Conservation (phyloP, 495 filamentous ascomycete species). For the Saxophila tyrrhenica region DNA sequence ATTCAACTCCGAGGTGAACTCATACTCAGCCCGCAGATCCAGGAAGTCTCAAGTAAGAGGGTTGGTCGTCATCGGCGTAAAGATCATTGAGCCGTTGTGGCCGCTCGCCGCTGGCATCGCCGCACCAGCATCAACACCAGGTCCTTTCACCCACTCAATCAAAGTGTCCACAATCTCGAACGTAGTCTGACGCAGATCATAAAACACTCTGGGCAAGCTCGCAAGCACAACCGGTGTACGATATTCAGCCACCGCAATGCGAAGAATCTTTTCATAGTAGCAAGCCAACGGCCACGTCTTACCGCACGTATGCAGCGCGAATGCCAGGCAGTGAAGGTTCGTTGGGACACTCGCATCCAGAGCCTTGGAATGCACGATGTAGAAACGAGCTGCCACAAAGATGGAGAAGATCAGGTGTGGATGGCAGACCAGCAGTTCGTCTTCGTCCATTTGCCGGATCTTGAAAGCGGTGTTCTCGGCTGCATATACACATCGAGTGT, state of each 20-base stretch:
- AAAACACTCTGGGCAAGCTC: neutral
- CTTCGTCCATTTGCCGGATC: conserved; percentile 20
- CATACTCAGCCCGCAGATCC: too few species aligned
- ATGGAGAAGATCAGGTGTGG: conserved; percentile 26
- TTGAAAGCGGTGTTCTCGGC: conserved; percentile 24
- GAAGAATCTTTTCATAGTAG: conserved; percentile 1
- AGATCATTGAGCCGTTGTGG: neutral
- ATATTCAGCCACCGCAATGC: conserved; percentile 2
- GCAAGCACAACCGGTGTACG: neutral
- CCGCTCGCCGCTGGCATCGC: neutral
- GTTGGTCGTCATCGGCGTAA: neutral
- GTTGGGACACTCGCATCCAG: conserved; percentile 1
- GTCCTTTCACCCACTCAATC: neutral
- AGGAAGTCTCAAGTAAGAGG: neutral
- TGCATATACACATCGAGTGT: conserved; percentile 26
- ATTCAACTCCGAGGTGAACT: neutral
- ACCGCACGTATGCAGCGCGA: conserved; percentile 3
- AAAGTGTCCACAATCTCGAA: neutral
- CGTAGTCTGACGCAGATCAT: neutral
- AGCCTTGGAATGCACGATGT: conserved; percentile 10
- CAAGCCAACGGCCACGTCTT: conserved; percentile 1
- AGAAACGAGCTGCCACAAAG: conserved; percentile 27
- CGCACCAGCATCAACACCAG: neutral
- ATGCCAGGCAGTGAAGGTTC: conserved; percentile 2
- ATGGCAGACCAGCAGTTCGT: conserved; percentile 24